These are phyloP conservation scores for Ophiostoma pallidulum DNA, from an alignment of 2,329 filamentous ascomycete species.

Conservation along the genomic window DNA sequence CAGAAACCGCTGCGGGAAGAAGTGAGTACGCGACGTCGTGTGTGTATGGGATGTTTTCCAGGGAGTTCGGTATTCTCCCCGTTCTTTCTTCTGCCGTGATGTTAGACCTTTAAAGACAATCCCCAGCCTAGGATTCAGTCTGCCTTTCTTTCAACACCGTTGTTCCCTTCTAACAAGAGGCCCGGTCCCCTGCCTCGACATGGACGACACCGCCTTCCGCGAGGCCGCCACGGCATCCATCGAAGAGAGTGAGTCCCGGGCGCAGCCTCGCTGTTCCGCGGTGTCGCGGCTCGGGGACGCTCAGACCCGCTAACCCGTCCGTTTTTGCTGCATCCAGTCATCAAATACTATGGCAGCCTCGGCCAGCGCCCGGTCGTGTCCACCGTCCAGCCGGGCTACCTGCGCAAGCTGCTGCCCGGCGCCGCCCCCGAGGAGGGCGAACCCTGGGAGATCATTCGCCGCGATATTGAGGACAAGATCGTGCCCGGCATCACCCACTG, in stretches of 20 bases:
- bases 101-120: too few species aligned
- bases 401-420: slow-evolving; percentile 65
- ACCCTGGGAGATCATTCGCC: slow-evolving; percentile 68
- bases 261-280: neutral
- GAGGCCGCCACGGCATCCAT: slow-evolving; percentile 67
- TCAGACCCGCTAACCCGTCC: neutral
- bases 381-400: slow-evolving; percentile 73
- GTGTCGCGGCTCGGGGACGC: too few species aligned
- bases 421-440: slow-evolving; percentile 57
- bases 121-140: too few species aligned
- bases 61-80: too few species aligned
- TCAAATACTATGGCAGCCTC: slow-evolving; percentile 73
- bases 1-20: too few species aligned
- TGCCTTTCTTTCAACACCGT: too few species aligned
- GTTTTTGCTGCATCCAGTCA: slow-evolving; percentile 44
- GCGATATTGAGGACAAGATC: slow-evolving; percentile 77
- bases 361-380: slow-evolving; percentile 63
- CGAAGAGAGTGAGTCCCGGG: slow-evolving; percentile 62
- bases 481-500: slow-evolving; percentile 90
- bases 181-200: slow-evolving; percentile 26
- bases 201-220: slow-evolving; percentile 74
- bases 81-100: too few species aligned
- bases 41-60: too few species aligned
- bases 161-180: too few species aligned
- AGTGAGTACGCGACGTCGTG: too few species aligned